phyloP scores from a whole-genome alignment of 495 filamentous ascomycete species.

The Durotheca rogersii region DNA sequence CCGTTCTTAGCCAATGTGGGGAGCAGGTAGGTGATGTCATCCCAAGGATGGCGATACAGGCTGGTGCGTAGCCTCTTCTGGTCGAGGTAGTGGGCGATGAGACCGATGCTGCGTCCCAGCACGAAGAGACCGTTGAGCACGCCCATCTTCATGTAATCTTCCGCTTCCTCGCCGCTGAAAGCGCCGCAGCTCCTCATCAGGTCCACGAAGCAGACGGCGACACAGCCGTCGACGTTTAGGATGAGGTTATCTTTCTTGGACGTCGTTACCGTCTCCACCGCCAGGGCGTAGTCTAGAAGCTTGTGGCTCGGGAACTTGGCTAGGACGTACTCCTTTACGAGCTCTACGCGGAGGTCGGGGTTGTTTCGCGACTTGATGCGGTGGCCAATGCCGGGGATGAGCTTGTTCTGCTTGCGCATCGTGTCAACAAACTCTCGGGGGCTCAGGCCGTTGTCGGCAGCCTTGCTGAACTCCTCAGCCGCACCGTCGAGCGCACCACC shows the following conservation, averaged over 20 bases:
- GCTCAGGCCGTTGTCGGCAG: constrained; percentile 95
- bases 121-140: constrained; percentile 99
- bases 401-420: constrained; percentile 99
- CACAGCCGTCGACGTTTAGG: constrained; percentile 96
- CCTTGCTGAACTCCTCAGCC: constrained; percentile 97
- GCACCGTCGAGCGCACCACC: constrained; percentile 98
- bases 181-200: constrained; percentile 96
- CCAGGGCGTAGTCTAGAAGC: constrained; percentile 96
- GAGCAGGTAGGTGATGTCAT: constrained; percentile 95
- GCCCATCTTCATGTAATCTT: constrained; percentile 88
- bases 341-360: constrained; percentile 97
- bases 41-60: constrained; percentile 98
- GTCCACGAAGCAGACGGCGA: constrained; percentile 98
- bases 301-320: constrained; percentile 96
- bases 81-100: constrained; percentile 99
- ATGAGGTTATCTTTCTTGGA: constrained; percentile 99
- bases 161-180: constrained; percentile 79
- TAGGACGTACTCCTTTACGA: constrained; percentile 97
- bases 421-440: constrained; percentile 98
- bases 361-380: constrained; percentile 99
- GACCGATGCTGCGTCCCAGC: constrained; percentile 90
- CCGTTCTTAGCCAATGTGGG: constrained; percentile 72
- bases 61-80: constrained; percentile 98
- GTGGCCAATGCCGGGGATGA: constrained; percentile 98
- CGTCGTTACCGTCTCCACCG: constrained; percentile 95